These are phyloP conservation scores for Pelagophyceae sp. DNA, from an alignment of 352 stramenopile species.

Conservation along the genomic window DNA sequence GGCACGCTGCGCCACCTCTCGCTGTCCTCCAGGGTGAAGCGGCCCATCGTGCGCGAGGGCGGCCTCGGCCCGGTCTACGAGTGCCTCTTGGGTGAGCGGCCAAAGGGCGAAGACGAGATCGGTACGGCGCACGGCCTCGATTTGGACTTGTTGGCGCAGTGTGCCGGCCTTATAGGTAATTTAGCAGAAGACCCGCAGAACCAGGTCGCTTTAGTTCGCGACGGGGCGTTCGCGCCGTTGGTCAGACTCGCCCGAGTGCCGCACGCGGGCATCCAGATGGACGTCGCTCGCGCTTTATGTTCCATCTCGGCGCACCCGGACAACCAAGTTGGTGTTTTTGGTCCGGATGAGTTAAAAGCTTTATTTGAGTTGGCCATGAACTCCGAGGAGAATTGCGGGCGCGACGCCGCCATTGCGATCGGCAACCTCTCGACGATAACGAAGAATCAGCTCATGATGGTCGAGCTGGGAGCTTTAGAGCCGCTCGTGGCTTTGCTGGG, in stretches of 20 bases:
- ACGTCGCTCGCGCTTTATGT: constrained; percentile 74
- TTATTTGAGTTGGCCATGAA: constrained; percentile 61
- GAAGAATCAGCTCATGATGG: constrained; percentile 77
- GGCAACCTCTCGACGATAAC: constrained; percentile 80
- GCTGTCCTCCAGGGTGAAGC: constrained; percentile 59
- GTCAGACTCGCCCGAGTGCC: constrained; percentile 53
- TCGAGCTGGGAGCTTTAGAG: constrained; percentile 64
- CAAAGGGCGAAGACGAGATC: constrained; percentile 25
- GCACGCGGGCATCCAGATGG: constrained; percentile 66
- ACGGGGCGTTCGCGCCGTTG: constrained; percentile 58
- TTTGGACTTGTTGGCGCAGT: constrained; percentile 74
- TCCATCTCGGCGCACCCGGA: constrained; percentile 81
- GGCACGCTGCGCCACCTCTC: constrained; percentile 73
- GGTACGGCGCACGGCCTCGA: constrained; percentile 33
- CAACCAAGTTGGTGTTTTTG: constrained; percentile 76
- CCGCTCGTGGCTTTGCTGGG: constrained; percentile 65
- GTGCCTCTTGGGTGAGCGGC: constrained; percentile 35
- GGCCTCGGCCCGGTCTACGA: constrained; percentile 42
- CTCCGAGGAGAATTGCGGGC: constrained; percentile 66
- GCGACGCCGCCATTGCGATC: constrained; percentile 79
- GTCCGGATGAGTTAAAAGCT: constrained; percentile 57
- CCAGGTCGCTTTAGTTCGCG: constrained; percentile 66
- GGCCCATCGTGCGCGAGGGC: constrained; percentile 45
- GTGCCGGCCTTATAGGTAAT: constrained; percentile 70
- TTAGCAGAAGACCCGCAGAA: constrained; percentile 80